Evolutionary conservation across 1,284 basidiomycete species (phyloP).

Genomic region (Ganoderma resinaceum): DNA sequence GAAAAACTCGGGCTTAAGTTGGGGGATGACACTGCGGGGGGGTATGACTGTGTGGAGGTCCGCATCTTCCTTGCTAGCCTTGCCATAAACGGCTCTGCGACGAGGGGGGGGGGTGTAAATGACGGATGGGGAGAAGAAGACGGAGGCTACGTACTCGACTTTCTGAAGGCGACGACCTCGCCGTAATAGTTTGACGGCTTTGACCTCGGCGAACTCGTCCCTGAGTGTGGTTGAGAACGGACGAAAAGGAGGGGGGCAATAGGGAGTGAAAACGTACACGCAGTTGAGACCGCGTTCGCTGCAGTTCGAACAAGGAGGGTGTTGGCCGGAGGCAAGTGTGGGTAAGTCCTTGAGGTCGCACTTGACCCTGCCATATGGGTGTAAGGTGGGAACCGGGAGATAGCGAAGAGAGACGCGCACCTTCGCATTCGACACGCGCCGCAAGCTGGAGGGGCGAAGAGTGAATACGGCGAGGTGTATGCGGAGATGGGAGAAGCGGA

Average conservation of each 20-base stretch:
- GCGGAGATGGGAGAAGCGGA: conserved; percentile 48
- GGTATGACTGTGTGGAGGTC: conserved; percentile 41
- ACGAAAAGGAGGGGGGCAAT: conserved; percentile 4
- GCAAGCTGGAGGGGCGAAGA: conserved; percentile 66
- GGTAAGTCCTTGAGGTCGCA: conserved; percentile 83
- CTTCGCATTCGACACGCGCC: conserved; percentile 90
- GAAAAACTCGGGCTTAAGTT: conserved; percentile 80
- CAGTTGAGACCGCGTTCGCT: conserved; percentile 86
- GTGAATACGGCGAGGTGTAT: conserved; percentile 16
- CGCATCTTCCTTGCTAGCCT: conserved; percentile 53
- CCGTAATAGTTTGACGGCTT: conserved; percentile 84
- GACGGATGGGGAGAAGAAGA: neutral
- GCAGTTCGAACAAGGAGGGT: conserved; percentile 84
- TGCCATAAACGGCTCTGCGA: conserved; percentile 50
- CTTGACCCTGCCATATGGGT: conserved; percentile 60
- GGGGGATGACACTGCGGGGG: conserved; percentile 63
- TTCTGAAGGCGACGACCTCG: conserved; percentile 86
- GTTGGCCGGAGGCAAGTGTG: conserved; percentile 52
- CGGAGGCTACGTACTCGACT: conserved; percentile 56
- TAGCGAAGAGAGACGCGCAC: conserved; percentile 43
- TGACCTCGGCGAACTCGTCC: conserved; percentile 88
- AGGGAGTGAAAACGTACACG: conserved; percentile 59
- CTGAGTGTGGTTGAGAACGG: conserved; percentile 38
- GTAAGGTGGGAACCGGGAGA: conserved; percentile 16
- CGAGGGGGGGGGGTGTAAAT: conserved; percentile 3